These are phyloP conservation scores for Euphorbia celastroides DNA, from an alignment of 441 rosid species.

Conservation along the genomic window DNA sequence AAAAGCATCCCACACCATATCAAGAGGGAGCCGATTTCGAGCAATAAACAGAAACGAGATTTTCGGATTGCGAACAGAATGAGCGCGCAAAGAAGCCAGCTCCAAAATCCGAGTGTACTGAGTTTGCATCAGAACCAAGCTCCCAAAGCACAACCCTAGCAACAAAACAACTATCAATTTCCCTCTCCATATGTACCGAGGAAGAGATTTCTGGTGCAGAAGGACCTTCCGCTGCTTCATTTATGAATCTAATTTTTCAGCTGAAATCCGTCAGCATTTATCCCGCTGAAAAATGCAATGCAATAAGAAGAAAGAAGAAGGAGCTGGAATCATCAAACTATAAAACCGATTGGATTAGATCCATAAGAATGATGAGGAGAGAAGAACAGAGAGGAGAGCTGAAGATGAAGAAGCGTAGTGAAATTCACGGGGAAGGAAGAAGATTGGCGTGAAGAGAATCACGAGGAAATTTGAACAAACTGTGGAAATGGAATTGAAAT, in stretches of 20 bases:
- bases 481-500: background rate
- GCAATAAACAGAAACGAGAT: slow-evolving; percentile 85
- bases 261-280: background rate
- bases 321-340: background rate
- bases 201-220: slow-evolving; percentile 34
- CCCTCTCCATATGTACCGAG: slow-evolving; percentile 52
- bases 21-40: slow-evolving; percentile 81
- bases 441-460: background rate
- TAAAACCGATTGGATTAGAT: slow-evolving; percentile 20
- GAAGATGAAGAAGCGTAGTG: background rate
- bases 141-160: slow-evolving; percentile 49
- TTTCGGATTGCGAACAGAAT: slow-evolving; percentile 33
- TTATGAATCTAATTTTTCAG: slow-evolving; percentile 6
- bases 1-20: slow-evolving; percentile 76
- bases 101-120: slow-evolving; percentile 42
- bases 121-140: slow-evolving; percentile 53
- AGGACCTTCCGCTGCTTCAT: slow-evolving; percentile 64
- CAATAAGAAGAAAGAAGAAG: background rate
- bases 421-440: background rate
- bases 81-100: slow-evolving; percentile 37
- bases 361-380: background rate
- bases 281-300: background rate
- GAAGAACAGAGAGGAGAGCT: background rate
- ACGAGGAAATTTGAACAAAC: background rate
- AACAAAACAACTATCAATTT: slow-evolving; percentile 38